Percentiles rank a stretch among this genome's conserved stretches.
phyloP scores from a whole-genome alignment of 1,139 yeast genomes.

The Debaryomyces psychrophilus region DNA sequence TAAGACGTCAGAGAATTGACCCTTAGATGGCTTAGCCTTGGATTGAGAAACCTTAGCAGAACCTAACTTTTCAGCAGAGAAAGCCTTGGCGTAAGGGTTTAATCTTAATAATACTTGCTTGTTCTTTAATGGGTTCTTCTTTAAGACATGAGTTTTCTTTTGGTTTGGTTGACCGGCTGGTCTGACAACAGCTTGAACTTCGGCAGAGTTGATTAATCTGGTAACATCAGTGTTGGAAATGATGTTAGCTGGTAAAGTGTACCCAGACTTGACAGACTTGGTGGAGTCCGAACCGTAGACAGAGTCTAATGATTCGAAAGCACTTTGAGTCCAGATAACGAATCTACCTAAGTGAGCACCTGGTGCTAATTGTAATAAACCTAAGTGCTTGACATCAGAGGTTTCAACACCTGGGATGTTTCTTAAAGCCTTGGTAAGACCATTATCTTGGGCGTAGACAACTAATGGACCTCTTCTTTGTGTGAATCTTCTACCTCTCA shows the following conservation, averaged over 20 bases:
- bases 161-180: slow-evolving; percentile 94
- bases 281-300: slow-evolving; percentile 95
- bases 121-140: slow-evolving; percentile 99
- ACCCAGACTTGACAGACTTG: slow-evolving; percentile 84
- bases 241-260: slow-evolving; percentile 93
- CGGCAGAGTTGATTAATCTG: slow-evolving; percentile 98
- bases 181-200: slow-evolving; percentile 95
- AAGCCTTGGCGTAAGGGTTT: slow-evolving; percentile 99
- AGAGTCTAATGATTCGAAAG: slow-evolving; percentile 94
- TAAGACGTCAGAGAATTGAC: slow-evolving; percentile 69
- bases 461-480: slow-evolving; percentile 99
- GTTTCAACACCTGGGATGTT: slow-evolving; percentile 99
- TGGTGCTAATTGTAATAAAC: slow-evolving; percentile 99
- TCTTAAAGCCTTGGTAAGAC: slow-evolving; percentile 98
- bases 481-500: slow-evolving; percentile 99
- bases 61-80: slow-evolving; percentile 88
- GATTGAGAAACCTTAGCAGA: slow-evolving; percentile 75
- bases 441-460: slow-evolving; percentile 97
- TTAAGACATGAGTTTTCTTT: slow-evolving; percentile 93
- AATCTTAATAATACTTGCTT: slow-evolving; percentile 96
- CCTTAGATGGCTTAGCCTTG: slow-evolving; percentile 69
- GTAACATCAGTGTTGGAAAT: slow-evolving; percentile 94
- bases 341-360: slow-evolving; percentile 99
- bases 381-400: slow-evolving; percentile 87
- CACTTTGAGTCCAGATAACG: slow-evolving; percentile 99